phyloP scores from a whole-genome alignment of 805 yeast species.

The Candida caryicola region DNA sequence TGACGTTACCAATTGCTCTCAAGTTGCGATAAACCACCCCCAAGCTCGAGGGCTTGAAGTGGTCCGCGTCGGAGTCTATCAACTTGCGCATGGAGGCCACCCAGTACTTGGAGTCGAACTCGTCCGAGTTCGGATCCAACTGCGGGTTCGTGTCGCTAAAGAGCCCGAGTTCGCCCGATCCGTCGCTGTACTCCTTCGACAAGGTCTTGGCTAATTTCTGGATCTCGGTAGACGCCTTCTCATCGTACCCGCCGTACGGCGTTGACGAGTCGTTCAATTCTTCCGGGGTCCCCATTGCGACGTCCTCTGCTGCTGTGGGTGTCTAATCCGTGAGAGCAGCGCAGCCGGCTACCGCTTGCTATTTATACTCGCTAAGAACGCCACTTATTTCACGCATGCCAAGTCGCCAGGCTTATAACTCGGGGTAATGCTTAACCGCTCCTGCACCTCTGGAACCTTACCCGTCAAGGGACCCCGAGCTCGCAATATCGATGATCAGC shows the following conservation, averaged over 20 bases:
- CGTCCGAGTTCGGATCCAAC: conserved; percentile 12
- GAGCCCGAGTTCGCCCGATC: not conserved
- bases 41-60: conserved; percentile 13
- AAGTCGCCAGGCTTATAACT: too few relatives aligned
- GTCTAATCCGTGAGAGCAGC: too few relatives aligned
- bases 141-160: conserved; percentile 5
- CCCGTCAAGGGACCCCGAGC: too few relatives aligned
- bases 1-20: conserved; percentile 12
- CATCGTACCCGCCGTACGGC: conserved; percentile 3
- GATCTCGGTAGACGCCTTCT: conserved; percentile 4
- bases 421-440: too few relatives aligned
- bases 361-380: too few relatives aligned
- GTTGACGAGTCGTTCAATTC: not conserved
- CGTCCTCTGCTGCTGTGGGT: not conserved
- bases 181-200: conserved; percentile 1
- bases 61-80: conserved; percentile 9
- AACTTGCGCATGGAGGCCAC: conserved; percentile 11
- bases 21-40: conserved; percentile 15
- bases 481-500: too few relatives aligned
- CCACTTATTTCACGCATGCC: too few relatives aligned
- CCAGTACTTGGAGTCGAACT: conserved; percentile 13
- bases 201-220: conserved; percentile 6
- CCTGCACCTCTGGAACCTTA: too few relatives aligned
- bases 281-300: not conserved
- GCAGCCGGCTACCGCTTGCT: too few relatives aligned